A percentile compares a stretch with the other conserved stretches of the same genome.
Evolutionary conservation across 768 basidiomycete genomes (phyloP).

Genomic region (Holtermannia corniformis): DNA sequence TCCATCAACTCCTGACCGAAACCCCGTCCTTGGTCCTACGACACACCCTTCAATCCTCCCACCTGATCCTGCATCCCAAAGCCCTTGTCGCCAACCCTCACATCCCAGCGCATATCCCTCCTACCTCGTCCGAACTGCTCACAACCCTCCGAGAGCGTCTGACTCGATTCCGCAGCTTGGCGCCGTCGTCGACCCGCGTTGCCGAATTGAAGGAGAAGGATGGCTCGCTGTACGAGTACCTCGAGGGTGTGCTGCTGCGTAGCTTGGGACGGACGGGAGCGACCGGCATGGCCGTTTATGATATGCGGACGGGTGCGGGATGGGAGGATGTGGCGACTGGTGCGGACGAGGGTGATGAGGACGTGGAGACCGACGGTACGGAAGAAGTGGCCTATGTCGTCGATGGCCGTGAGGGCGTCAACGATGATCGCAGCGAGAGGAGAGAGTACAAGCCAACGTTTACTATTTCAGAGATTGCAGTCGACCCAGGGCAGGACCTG

Average conservation of each 20-base stretch:
- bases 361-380: constrained; percentile 5
- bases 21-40: constrained; percentile 22
- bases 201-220: constrained; percentile 26
- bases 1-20: constrained; percentile 21
- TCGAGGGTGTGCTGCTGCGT: constrained; percentile 33
- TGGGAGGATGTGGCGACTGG: constrained; percentile 26
- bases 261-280: constrained; percentile 2
- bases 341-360: constrained; percentile 2
- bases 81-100: constrained; percentile 5
- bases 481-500: constrained; percentile 38
- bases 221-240: constrained; percentile 37
- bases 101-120: constrained; percentile 13
- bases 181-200: constrained; percentile 7
- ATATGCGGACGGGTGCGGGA: constrained; percentile 22
- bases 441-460: constrained; percentile 20
- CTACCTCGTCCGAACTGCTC: constrained; percentile 22
- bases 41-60: constrained; percentile 15
- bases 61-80: constrained; percentile 23
- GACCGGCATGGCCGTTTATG: constrained; percentile 28
- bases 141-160: constrained; percentile 23
- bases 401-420: constrained; percentile 12
- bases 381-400: constrained; percentile 11
- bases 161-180: constrained; percentile 28
- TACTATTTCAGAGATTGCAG: constrained; percentile 34
- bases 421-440: constrained; percentile 7